Conservation (phyloP, 495 filamentous ascomycete genomes). For the Penicillium goetzii region DNA sequence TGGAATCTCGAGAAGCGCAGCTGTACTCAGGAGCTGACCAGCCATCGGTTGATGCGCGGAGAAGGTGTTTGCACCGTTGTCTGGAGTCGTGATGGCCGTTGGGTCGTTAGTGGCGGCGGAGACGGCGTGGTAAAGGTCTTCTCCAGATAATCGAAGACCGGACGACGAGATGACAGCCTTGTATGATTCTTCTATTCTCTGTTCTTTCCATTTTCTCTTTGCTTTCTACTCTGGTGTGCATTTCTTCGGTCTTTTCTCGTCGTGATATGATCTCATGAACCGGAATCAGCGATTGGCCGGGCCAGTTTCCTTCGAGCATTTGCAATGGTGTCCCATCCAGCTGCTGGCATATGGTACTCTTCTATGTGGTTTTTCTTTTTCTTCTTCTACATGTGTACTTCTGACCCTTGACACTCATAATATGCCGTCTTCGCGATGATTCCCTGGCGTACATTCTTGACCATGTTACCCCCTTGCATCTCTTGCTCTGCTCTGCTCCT, state of each 20-base stretch:
- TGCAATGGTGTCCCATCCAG: conserved; percentile 44
- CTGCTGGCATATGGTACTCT: conserved; percentile 45
- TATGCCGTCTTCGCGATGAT: conserved; percentile 33
- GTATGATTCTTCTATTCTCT: conserved; percentile 37
- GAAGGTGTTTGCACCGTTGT: conserved; percentile 92
- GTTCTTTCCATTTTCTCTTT: conserved; percentile 22
- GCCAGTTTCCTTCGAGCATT: conserved; percentile 46
- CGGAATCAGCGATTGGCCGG: conserved; percentile 49
- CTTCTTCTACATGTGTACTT: conserved; percentile 37
- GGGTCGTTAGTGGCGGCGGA: conserved; percentile 94
- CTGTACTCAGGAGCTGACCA: conserved; percentile 92
- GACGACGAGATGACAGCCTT: conserved; percentile 35
- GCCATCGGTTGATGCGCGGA: conserved; percentile 86
- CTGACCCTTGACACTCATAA: conserved; percentile 30
- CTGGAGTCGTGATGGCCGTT: conserved; percentile 91
- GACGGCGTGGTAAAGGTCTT: conserved; percentile 98
- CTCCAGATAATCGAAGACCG: conserved; percentile 54
- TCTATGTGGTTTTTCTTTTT: conserved; percentile 30
- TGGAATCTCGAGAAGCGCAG: conserved; percentile 95
- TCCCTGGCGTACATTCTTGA: conserved; percentile 32
- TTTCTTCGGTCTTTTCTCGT: conserved; percentile 28
- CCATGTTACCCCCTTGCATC: conserved; percentile 20
- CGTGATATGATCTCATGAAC: conserved; percentile 46
- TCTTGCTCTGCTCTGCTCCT: conserved; percentile 20
- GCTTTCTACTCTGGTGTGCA: conserved; percentile 29